Percentiles rank a stretch among this genome's conserved stretches.
Conservation (phyloP, 1,284 basidiomycete species). For the Ganoderma resinaceum region DNA sequence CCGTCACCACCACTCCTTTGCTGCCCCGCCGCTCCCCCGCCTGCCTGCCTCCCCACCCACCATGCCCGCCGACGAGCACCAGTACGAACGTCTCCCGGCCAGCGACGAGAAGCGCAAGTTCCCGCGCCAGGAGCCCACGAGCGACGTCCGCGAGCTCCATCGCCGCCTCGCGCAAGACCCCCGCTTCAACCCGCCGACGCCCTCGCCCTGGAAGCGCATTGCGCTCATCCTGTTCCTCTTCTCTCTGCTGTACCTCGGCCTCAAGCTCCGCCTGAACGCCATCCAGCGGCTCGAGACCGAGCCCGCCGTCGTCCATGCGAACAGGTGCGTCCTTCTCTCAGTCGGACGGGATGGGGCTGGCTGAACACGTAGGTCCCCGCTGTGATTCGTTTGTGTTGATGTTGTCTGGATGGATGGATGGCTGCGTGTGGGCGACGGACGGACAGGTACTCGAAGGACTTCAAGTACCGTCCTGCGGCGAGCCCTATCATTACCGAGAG, state of each 20-base stretch:
- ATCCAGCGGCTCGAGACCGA: slow-evolving; percentile 30
- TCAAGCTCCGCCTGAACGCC: slow-evolving; percentile 41
- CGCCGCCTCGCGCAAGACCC: slow-evolving; percentile 41
- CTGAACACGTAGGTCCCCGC: slow-evolving; percentile 8
- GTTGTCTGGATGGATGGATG: neutral
- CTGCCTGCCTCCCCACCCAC: neutral
- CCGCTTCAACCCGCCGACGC: slow-evolving; percentile 53
- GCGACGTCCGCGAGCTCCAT: slow-evolving; percentile 36
- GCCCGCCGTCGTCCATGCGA: slow-evolving; percentile 54
- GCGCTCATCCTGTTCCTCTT: slow-evolving; percentile 52
- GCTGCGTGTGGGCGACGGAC: neutral
- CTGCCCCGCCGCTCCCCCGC: neutral
- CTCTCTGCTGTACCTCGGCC: slow-evolving; percentile 52
- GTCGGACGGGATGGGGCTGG: neutral
- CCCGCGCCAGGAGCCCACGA: slow-evolving; percentile 33
- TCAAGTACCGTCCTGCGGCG: slow-evolving; percentile 70
- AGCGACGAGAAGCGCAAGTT: slow-evolving; percentile 19
- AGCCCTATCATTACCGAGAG: slow-evolving; percentile 71
- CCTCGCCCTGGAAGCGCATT: slow-evolving; percentile 54
- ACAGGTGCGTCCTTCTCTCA: slow-evolving; percentile 46
- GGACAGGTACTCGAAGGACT: slow-evolving; percentile 67
- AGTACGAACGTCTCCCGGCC: slow-evolving; percentile 26
- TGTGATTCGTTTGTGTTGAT: neutral
- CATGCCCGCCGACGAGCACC: slow-evolving; percentile 24
- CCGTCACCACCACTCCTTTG: slow-evolving; percentile 1